Conservation (phyloP, 2,329 filamentous ascomycete genomes). For the Podosphaera fusca region DNA sequence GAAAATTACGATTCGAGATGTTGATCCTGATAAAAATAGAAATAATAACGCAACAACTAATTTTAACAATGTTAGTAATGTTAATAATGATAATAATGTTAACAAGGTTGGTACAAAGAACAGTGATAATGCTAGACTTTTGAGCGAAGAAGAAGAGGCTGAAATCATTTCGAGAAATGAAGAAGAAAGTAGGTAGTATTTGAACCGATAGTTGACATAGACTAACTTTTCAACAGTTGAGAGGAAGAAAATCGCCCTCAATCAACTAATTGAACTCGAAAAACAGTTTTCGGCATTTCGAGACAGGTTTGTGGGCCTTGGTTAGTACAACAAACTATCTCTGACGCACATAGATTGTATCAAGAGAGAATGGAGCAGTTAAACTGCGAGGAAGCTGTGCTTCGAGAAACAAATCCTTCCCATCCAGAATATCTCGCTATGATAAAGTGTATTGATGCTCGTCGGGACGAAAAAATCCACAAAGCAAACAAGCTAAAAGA, state of each 20-base stretch:
- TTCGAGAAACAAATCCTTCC: slow-evolving; percentile 36
- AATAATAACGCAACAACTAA: not conserved
- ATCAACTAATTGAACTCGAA: slow-evolving; percentile 59
- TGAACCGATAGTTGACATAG: not conserved
- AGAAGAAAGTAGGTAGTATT: slow-evolving; percentile 31
- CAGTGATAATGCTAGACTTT: slow-evolving; percentile 17
- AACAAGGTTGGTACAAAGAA: slow-evolving; percentile 3
- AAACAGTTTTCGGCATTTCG: slow-evolving; percentile 72
- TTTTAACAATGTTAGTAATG: not conserved
- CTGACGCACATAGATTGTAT: slow-evolving; percentile 38
- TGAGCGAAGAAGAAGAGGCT: slow-evolving; percentile 28
- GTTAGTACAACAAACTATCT: not conserved
- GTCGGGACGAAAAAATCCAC: slow-evolving; percentile 57
- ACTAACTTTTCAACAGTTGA: slow-evolving; percentile 32
- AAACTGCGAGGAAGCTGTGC: slow-evolving; percentile 43
- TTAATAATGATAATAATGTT: not conserved
- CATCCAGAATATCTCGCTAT: slow-evolving; percentile 83
- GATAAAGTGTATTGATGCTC: slow-evolving; percentile 65
- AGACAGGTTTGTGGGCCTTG: slow-evolving; percentile 35
- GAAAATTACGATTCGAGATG: slow-evolving; percentile 8
- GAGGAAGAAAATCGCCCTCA: slow-evolving; percentile 57
- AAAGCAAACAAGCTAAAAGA: slow-evolving; percentile 50
- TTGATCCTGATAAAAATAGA: slow-evolving; percentile 5
- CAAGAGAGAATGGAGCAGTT: slow-evolving; percentile 69
- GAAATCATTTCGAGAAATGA: slow-evolving; percentile 36